Percentiles rank a stretch among this genome's conserved stretches.
These are phyloP conservation scores for Beauveria australis DNA, from an alignment of 2,329 filamentous ascomycete species.

Conservation along the genomic window DNA sequence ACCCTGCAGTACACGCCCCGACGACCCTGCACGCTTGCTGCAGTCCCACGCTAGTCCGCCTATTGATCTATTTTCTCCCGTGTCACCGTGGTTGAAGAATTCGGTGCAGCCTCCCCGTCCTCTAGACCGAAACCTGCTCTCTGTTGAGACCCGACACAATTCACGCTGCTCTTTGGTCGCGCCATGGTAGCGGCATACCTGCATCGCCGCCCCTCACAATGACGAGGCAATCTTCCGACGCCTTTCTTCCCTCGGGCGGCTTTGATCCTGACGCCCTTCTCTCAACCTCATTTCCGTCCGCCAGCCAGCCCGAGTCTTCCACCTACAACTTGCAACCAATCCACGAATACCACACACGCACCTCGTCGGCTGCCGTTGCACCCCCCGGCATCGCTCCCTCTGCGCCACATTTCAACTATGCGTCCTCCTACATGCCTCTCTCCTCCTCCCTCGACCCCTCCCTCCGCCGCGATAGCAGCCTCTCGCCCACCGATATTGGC, in stretches of 20 bases:
- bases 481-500: constrained; percentile 13
- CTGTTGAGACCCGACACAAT: not conserved
- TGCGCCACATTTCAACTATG: constrained; percentile 15
- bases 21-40: constrained; percentile 5
- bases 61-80: not conserved
- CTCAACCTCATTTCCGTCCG: constrained; percentile 18
- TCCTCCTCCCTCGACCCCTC: constrained; percentile 15
- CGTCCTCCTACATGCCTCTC: constrained; percentile 17
- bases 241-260: constrained; percentile 33
- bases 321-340: constrained; percentile 27
- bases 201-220: constrained; percentile 19
- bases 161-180: not conserved
- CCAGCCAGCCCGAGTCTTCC: constrained; percentile 26
- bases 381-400: constrained; percentile 16
- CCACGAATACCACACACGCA: constrained; percentile 29
- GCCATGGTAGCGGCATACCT: constrained; percentile 6
- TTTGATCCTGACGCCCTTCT: constrained; percentile 25
- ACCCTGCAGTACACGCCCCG: not conserved
- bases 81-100: not conserved
- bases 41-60: not conserved
- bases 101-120: not conserved
- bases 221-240: constrained; percentile 33
- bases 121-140: not conserved
- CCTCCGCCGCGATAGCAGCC: constrained; percentile 11
- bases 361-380: constrained; percentile 15